Evolutionary conservation across 768 basidiomycete species (phyloP).

Genomic region (Cystofilobasidium ferigula): DNA sequence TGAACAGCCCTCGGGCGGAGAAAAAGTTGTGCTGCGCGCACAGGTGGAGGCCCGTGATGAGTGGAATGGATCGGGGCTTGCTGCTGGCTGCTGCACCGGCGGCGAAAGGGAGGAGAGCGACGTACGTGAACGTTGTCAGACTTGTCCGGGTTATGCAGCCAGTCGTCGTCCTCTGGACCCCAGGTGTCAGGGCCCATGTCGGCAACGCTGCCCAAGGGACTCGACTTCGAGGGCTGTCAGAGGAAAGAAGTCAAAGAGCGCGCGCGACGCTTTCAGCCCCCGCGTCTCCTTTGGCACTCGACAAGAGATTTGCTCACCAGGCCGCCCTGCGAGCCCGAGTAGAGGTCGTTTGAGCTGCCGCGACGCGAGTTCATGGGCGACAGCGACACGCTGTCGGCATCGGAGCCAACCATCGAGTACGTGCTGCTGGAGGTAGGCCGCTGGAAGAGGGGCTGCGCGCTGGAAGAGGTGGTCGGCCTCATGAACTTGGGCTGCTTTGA

Average conservation of each 20-base stretch:
- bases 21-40: neutral
- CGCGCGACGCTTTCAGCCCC: neutral
- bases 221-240: neutral
- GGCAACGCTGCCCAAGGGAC: neutral
- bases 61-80: neutral
- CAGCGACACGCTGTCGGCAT: neutral
- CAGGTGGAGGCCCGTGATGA: neutral
- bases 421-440: neutral
- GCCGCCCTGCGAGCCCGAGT: neutral
- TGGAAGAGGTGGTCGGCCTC: neutral
- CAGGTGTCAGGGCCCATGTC: neutral
- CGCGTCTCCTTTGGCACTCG: neutral
- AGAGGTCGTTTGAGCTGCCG: neutral
- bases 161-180: constrained; percentile 36
- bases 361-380: neutral
- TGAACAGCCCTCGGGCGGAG: neutral
- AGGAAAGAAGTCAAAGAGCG: neutral
- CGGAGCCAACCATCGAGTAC: neutral
- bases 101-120: neutral
- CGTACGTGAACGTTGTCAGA: neutral
- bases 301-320: neutral
- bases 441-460: neutral
- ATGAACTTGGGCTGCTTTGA: too few species aligned
- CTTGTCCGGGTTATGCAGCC: constrained; percentile 33
- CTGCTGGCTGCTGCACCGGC: too few species aligned